phyloP scores from a whole-genome alignment of 352 stramenopile species.

The Phytophthora tentaculata region DNA sequence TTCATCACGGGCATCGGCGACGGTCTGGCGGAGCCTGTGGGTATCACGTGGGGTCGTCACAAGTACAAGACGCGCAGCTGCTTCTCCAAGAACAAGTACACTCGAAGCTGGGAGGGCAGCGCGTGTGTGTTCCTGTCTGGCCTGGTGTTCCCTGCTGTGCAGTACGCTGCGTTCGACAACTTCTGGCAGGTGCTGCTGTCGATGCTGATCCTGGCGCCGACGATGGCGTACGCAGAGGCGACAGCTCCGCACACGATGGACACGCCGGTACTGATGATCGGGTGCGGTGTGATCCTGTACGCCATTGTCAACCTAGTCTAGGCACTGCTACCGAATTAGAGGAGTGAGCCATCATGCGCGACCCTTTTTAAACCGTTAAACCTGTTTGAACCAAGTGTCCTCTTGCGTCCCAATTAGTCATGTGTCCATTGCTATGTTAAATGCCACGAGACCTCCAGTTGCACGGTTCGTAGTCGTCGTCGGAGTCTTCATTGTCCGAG shows the following conservation, averaged over 20 bases:
- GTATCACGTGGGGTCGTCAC: constrained; percentile 82
- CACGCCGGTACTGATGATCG: constrained; percentile 85
- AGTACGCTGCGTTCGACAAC: constrained; percentile 83
- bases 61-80: constrained; percentile 88
- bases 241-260: constrained; percentile 88
- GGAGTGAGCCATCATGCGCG: too few relatives aligned
- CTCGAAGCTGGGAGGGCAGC: constrained; percentile 82
- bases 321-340: too few relatives aligned
- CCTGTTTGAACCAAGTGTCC: too few relatives aligned
- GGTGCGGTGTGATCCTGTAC: constrained; percentile 75
- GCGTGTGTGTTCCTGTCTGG: constrained; percentile 83
- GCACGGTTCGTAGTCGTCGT: too few relatives aligned
- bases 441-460: too few relatives aligned
- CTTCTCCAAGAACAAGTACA: constrained; percentile 88
- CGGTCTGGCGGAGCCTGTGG: constrained; percentile 78
- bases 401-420: too few relatives aligned
- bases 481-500: too few relatives aligned
- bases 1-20: constrained; percentile 87
- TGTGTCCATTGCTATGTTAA: too few relatives aligned
- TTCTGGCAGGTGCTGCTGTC: constrained; percentile 77
- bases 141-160: constrained; percentile 80
- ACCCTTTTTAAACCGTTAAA: background rate
- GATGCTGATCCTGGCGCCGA: constrained; percentile 80
- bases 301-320: constrained; percentile 46
- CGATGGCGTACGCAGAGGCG: constrained; percentile 85